Evolutionary conservation across 208 protist species (phyloP), one percentile per base, ranked within the genome.

Genomic region (Trypanosoma melophagium): DNA sequence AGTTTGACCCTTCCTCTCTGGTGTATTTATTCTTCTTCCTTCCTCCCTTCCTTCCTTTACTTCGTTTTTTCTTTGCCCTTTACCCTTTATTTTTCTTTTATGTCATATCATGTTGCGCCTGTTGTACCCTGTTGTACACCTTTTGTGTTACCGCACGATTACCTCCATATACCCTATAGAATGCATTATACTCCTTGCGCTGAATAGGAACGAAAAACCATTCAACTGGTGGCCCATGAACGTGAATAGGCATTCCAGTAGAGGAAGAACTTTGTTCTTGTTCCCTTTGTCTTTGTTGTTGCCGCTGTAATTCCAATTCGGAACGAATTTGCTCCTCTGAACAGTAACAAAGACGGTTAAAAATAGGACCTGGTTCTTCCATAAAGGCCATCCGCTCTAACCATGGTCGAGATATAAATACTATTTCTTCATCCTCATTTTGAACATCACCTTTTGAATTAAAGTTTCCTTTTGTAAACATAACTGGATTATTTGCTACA

Each of bases 341-440:
- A 69, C 81, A 87, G 81, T 96, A 96, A 69, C 81, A 94, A 21
- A 90, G 71, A 0, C 67, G 60, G 56, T 96, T 96, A 28, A 90
- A 40, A 38, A 96, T 90, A 2, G 90, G 87, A 0, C 90, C 90
- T 3, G 90, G 90, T 44, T 96, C 90, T 24, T 71, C 58, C 49
- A 94, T 69, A 64, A 90, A 87, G 44, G 88, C 87, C 41, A 86
- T 76, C 16, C 86, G 85, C 56, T 93, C 86, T 22, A 96, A 75
- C 88, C 90, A 96, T 35, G 74, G 64, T n/a, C 86, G 84, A 17
- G 86, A 88, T 35, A 96, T 85, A 69, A 89, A 93, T 17, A 95
- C 89, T 10, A 40, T 45, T 42, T 40, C 45, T 31, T 40, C 19
- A 41, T 16, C 25, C 1, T 51, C 24, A n/a, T 3, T 25, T 3